phyloP scores from a whole-genome alignment of 805 yeast genomes.

The Candida boidinii region DNA sequence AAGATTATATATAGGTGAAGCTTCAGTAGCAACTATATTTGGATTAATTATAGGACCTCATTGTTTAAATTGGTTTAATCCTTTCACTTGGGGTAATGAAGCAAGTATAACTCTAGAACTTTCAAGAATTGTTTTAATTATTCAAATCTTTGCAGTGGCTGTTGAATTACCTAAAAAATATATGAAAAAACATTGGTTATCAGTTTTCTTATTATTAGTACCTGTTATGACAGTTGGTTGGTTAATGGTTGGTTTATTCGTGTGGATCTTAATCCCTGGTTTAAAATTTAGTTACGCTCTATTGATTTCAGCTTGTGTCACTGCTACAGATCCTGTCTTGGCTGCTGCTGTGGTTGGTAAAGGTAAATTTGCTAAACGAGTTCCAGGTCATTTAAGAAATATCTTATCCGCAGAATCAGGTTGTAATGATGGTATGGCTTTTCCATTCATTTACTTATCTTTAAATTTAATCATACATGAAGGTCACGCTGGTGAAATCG shows the following conservation, averaged over 20 bases:
- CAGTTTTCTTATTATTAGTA: constrained; percentile 47
- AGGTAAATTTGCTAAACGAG: constrained; percentile 62
- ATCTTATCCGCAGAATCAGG: constrained; percentile 65
- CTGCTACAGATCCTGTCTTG: constrained; percentile 73
- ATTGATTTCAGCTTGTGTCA: constrained; percentile 59
- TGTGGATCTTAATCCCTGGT: constrained; percentile 54
- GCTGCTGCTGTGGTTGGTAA: constrained; percentile 69
- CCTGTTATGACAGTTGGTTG: constrained; percentile 71
- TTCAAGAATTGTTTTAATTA: constrained; percentile 55
- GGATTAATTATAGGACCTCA: constrained; percentile 57
- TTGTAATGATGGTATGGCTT: constrained; percentile 67
- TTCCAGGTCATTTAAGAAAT: constrained; percentile 53
- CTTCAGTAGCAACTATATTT: constrained; percentile 54
- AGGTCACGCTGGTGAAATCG: constrained; percentile 40
- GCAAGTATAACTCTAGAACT: constrained; percentile 48
- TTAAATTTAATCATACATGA: constrained; percentile 42
- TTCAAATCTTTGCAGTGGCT: constrained; percentile 66
- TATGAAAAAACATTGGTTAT: constrained; percentile 48
- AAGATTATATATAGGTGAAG: constrained; percentile 53
- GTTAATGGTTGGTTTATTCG: constrained; percentile 54
- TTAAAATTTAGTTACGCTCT: constrained; percentile 47
- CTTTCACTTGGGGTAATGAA: constrained; percentile 48
- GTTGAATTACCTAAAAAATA: constrained; percentile 67
- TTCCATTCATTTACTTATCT: constrained; percentile 60
- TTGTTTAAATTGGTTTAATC: constrained; percentile 49